Evolutionary conservation across 2,329 filamentous ascomycete genomes (phyloP).

Genomic region (Zasmidium cellare): DNA sequence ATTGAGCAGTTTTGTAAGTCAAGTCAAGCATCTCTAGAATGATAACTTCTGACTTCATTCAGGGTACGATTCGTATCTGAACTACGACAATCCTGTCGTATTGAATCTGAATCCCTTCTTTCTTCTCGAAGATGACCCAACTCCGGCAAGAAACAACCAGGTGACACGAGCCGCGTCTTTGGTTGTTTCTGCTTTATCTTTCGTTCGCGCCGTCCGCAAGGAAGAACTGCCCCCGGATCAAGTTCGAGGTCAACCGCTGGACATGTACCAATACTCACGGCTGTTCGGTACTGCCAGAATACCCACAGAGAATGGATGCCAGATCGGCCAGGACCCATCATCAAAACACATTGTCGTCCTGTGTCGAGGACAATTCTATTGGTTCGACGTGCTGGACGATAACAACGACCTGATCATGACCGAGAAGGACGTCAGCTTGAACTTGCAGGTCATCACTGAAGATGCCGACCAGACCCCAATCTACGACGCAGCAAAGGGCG

Average conservation of each 20-base stretch:
- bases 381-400: conserved; percentile 95
- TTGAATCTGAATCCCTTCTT: conserved; percentile 98
- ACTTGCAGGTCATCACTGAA: conserved; percentile 87
- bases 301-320: conserved; percentile 89
- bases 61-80: conserved; percentile 99
- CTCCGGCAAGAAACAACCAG: conserved; percentile 92
- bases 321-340: conserved; percentile 91
- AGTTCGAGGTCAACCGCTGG: conserved; percentile 78
- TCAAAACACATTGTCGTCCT: conserved; percentile 92
- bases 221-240: conserved; percentile 92
- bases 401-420: conserved; percentile 97
- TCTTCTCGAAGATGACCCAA: conserved; percentile 93
- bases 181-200: conserved; percentile 84
- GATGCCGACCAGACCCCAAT: conserved; percentile 88
- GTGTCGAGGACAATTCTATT: conserved; percentile 95
- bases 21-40: not conserved
- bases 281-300: conserved; percentile 94
- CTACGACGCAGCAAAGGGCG: conserved; percentile 92
- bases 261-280: conserved; percentile 98
- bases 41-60: conserved; percentile 1
- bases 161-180: conserved; percentile 91
- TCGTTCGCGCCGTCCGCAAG: conserved; percentile 86
- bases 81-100: conserved; percentile 96
- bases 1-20: conserved; percentile 96
- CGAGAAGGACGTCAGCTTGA: conserved; percentile 87